Base-by-base conservation (phyloP, 75 land plant genomes). In the Picea sitchensis region DNA sequence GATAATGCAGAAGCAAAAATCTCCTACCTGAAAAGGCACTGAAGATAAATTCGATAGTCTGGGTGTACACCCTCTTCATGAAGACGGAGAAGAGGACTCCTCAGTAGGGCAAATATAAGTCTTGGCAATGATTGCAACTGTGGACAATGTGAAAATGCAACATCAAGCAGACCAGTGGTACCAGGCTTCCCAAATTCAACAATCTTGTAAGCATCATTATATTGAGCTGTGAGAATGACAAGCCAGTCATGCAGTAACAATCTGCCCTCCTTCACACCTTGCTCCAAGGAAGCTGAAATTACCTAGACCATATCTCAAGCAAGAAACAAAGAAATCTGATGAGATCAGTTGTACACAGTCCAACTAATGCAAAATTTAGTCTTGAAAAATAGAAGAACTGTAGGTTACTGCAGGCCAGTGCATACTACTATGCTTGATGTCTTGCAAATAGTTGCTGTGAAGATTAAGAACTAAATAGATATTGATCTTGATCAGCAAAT, bases 51-150 rank as follows among this genome's bases (percentile, higher is more conserved):
- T 38, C 98, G 85, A 63, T 92, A 90, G 59, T 98, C 99, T 12
- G 99, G 99, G 84, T 98, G 99, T 36, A 98, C 89, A 71, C 99
- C 99, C 82, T 98, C 99, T 83, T 98, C 99, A 81, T 95, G 98
- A 36, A 87, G 80, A 18, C 95, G 92, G 18, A 98, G 89, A 86
- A 98, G 92, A 58, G 99, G 93, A 80, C 81, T 95, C 65, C 99
- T 87, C 65, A 98, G 81, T 61, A 98, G 81, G 18, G 99, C 99
- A 86, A 98, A 98, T 21, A 92, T 90, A 76, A 96, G 89, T 32
- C 99, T 83, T 61, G 99, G 98, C 61, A 98, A 75, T 21, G 88
- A 80, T 79, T 98, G 99, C 73, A 98, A 79, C 74, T 93, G 89
- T 21, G 94, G 95, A 73, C 93, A 91, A 57, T 94, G 90, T 32